Evolutionary conservation across 2,329 filamentous ascomycete species (phyloP), one percentile per base, ranked within the genome.

Genomic region (Chalaropsis ovoidea): DNA sequence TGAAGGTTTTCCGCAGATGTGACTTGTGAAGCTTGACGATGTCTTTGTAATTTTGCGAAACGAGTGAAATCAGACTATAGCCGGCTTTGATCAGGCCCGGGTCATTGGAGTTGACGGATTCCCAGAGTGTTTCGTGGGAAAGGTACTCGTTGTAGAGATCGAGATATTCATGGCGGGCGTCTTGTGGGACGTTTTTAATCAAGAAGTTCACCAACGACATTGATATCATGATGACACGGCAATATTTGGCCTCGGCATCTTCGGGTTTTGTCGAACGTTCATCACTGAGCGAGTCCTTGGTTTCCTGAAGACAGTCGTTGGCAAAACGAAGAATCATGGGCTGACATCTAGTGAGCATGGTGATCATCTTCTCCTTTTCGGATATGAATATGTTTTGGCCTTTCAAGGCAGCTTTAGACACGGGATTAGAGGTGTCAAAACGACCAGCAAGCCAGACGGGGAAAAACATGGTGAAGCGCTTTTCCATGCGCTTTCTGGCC

Each of bases 361-460:
- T 81, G 24, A 78, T 77, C 45, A 87, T 78, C 76, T 96, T 99
- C 65, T 95, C 90, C 19, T 88, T 83, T 0, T 87, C 90, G 22
- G 82, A 82, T 65, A 97, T 87, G 49, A 96, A 89, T 1, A 82
- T 82, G 0, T 82, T 81, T 19, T 96, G 79, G 0, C 92, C 88
- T 58, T 93, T 86, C 67, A 83, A 81, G 1, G 92, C 91, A n/a
- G 89, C 85, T 66, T 86, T 84, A 7, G 88, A 81, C 15, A 91
- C 90, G 19, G 81, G 81, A 65, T 86, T 85, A 72, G 99, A 93
- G 69, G 84, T 87, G 74, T 99, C 94, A 72, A 91, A 95, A 1
- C 88, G 82, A 0, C 93, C 94, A 7, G 89, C 88, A 13, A 97
- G 81, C 94, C 95, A 99, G n/a, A 90, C 82, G 10, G 88, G 91